Conservation (phyloP, 2,329 filamentous ascomycete genomes). For the Exophiala alcalophila region DNA sequence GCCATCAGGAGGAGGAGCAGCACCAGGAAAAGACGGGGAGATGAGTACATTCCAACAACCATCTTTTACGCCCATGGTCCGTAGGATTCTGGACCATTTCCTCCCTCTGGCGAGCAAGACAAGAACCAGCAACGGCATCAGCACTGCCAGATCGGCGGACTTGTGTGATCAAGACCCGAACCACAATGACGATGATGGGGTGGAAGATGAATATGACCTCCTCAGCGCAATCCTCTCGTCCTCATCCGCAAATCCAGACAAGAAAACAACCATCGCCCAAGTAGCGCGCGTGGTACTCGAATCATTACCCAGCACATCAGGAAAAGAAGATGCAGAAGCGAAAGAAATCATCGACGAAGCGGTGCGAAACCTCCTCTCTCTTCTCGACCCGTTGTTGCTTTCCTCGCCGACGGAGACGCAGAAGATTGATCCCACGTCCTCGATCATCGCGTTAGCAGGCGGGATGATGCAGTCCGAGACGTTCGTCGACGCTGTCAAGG, state of each 20-base stretch:
- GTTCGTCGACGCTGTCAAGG: background rate
- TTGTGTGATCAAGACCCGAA: too few species aligned
- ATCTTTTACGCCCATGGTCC: too few species aligned
- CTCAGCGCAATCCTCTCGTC: constrained; percentile 5
- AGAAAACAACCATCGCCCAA: constrained; percentile 9
- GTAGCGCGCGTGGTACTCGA: constrained; percentile 11
- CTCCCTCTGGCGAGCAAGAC: too few species aligned
- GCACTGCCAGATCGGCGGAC: background rate
- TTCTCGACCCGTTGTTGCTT: constrained; percentile 1
- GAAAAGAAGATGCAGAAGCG: constrained; percentile 2
- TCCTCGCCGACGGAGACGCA: background rate
- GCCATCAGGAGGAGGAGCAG: too few species aligned
- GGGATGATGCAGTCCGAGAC: constrained; percentile 9
- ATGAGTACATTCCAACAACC: too few species aligned
- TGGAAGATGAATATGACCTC: constrained; percentile 4
- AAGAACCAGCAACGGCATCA: background rate
- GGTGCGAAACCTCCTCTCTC: background rate
- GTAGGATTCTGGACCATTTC: constrained; percentile 3
- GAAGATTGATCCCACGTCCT: constrained; percentile 1
- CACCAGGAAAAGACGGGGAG: too few species aligned
- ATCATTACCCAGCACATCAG: too few species aligned
- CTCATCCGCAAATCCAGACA: constrained; percentile 1
- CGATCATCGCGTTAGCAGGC: constrained; percentile 6
- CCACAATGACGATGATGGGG: background rate
- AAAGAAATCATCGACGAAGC: constrained; percentile 3